phyloP scores from a whole-genome alignment of 257 asterid genomes.

The Schizonepeta tenuifolia region DNA sequence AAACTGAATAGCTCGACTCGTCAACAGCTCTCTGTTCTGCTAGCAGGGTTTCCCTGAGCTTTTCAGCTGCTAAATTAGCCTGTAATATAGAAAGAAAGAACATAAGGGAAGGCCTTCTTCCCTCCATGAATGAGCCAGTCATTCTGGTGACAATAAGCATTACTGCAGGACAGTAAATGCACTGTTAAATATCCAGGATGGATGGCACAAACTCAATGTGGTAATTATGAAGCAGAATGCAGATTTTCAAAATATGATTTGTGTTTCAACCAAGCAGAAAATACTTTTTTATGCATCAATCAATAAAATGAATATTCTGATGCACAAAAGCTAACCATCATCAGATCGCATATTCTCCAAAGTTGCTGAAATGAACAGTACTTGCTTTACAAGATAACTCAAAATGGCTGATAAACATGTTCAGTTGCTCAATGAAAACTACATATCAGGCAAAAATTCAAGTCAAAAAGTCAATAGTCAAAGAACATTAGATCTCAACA shows the following conservation, averaged over 20 bases:
- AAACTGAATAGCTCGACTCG: conserved; percentile 67
- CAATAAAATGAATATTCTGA: conserved; percentile 21
- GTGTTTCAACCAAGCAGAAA: not conserved
- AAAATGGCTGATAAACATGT: not conserved
- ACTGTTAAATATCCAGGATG: not conserved
- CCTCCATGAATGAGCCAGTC: conserved; percentile 19
- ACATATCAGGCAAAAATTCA: not conserved
- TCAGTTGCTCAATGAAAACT: not conserved
- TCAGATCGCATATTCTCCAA: not conserved
- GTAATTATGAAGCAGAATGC: not conserved
- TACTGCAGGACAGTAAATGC: conserved; percentile 1
- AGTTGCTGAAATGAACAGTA: conserved; percentile 16
- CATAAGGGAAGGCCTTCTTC: conserved; percentile 10
- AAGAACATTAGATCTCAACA: conserved; percentile 19
- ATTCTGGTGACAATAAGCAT: conserved; percentile 1
- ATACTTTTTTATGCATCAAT: not conserved
- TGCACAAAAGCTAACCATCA: conserved; percentile 22
- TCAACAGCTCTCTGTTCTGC: conserved; percentile 55
- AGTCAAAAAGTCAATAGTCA: conserved; percentile 14
- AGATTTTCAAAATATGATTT: not conserved
- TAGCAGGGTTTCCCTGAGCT: conserved; percentile 57
- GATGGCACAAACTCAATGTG: conserved; percentile 1
- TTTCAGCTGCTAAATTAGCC: conserved; percentile 62
- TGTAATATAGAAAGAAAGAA: conserved; percentile 38
- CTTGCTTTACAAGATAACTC: conserved; percentile 6